Evolutionary conservation across 164 flowering plant species (phyloP), one percentile per base, ranked within the genome.

Genomic region (Paratinospora sagittata): DNA sequence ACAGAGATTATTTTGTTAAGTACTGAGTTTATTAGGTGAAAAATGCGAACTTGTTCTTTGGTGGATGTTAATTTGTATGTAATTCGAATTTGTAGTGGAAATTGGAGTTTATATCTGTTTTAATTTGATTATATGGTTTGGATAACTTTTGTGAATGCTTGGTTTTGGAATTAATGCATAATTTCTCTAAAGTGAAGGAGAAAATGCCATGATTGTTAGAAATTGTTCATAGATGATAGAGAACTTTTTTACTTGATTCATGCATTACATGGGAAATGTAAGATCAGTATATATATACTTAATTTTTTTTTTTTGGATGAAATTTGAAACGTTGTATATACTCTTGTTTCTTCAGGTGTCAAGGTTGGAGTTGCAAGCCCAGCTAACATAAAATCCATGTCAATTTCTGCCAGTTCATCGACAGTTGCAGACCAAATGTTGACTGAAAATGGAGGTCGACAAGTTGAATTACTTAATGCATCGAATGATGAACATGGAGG

Each of bases 401-500:
- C 81, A 37, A 63, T 9, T 52, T 47, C 71, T 36, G 37, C 36
- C 19, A 71, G 23, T 61, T 23, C 70, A 45, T 34, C 71, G 21
- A 63, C 74, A 27, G 63, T 37, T 0, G 47, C 58, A 69, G 80
- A 67, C 17, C 61, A 55, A 57, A 21, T 69, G 34, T 69, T 63
- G 26, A 26, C 62, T 14, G 84, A 75, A 74, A 72, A 81, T 75
- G 85, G 73, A 30, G 36, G 26, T 0, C 16, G 52, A 7, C 76
- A 49, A 10, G 82, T 63, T 73, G 75, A 74, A 65, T 55, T 85
- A 21, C 86, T 88, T 60, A 67, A 66, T 16, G 79, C 77, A 23
- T 4, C 11, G 0, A 62, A 83, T 16, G 92, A 88, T 70, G 72
- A 74, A 4, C 75, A 80, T 75, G 90, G 75, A 41, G 92, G 90